Base-by-base conservation (phyloP, 768 basidiomycete species). In the Amanita muscaria region DNA sequence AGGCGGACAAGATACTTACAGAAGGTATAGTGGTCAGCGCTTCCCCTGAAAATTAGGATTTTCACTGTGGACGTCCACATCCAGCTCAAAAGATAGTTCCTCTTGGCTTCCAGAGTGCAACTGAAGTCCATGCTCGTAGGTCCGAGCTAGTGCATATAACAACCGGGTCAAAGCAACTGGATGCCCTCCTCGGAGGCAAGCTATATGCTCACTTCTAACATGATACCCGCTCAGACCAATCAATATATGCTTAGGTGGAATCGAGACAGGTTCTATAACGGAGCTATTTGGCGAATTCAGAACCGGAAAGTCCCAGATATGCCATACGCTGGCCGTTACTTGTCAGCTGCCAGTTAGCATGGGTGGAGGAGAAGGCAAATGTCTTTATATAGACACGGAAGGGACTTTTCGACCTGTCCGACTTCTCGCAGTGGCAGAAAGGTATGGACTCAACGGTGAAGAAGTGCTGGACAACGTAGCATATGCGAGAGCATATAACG, bases 361-460 rank as follows among this genome's bases (percentile, higher is more conserved):
- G 93, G 94, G 96, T 15, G 96, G 96, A 12, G 96, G 96, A 10
- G 96, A 99, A 65, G 96, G 96, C 30, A 99, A 99, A 66, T 97
- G 94, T 58, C 69, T 99, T 35, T 99, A 96, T 64, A 97, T 99
- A 64, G 96, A 99, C 62, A 98, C 96, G 0, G 96, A 99, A 59
- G 94, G 94, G 21, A 99, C 96, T 7, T 99, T 99, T 72, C 91
- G 96, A 54, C 96, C 96, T 16, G 88, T 88, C 32, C 86, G 96
- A 43, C 72, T 98, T 35, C 75, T 98, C 29, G 91, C 94, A 1
- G 89, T 93, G 9, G 94, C 96, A 3, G 93, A 96, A 65, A 74
- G 96, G 40, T 93, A 83, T 59, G 96, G 96, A n/a, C 70, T 99
- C 53, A 94, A 90, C 52, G 93, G 92, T 37, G 94, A 99, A 62